Evolutionary conservation across 257 asterid species (phyloP), one percentile per base, ranked within the genome.

Genomic region (Vinca minor): DNA sequence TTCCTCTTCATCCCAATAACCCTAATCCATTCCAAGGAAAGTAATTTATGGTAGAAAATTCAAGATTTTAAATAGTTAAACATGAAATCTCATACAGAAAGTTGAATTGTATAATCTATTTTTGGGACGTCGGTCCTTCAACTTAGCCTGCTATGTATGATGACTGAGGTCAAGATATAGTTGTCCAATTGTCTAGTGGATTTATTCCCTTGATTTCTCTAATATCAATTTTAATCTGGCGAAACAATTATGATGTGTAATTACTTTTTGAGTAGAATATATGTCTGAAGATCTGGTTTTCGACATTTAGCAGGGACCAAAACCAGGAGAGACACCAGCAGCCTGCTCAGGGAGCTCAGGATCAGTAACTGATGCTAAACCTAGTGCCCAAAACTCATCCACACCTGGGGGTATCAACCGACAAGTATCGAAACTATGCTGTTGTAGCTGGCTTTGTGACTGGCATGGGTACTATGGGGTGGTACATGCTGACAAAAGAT

Each of bases 361-460:
- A 31, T 25, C 89, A 20, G 79, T 81, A 21, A 26, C 91, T 32
- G 88, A 82, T 74, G 89, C 86, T 59, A 86, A 80, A 62, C 73
- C 85, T 25, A 72, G 65, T 70, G 81, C 28, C 8, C 68, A 69
- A 29, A 62, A 79, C 52, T 73, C 91, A 47, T 84, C 95, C 7
- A 60, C 85, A 48, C 64, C 96, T 21, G 81, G 81, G n/a, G 68
- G 83, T 65, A 21, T 91, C 95, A 2, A 78, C 85, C 21, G 96
- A 84, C 75, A 78, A 71, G 17, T 42, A 76, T 72, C 81, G 84
- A 65, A 86, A 88, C 87, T 88, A 88, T 67, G 98, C 87, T 3
- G 94, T 86, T 68, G 67, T 80, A 10, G 94, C 88, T 72, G 96
- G 95, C 41, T 20, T 75, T 48, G 79, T 78, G 45, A 83, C 96